phyloP scores from a whole-genome alignment of 2,329 filamentous ascomycete genomes.

The Botryotinia globosa region DNA sequence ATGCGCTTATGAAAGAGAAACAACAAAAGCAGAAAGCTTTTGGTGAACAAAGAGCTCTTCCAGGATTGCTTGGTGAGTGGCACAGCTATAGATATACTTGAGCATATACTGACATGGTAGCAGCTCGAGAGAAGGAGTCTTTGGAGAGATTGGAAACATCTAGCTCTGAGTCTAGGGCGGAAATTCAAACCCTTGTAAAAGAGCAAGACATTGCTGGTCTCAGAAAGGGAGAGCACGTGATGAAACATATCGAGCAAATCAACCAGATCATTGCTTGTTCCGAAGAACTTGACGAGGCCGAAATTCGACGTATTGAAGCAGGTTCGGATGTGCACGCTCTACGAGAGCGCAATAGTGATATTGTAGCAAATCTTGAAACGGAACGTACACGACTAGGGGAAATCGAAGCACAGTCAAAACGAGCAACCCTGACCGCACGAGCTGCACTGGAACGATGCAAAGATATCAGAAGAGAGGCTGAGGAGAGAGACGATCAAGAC shows the following conservation, averaged over 20 bases:
- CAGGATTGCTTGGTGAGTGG: conserved; percentile 64
- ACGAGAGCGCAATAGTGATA: conserved; percentile 60
- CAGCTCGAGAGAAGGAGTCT: conserved; percentile 39
- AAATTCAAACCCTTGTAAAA: conserved; percentile 51
- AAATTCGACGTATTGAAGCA: conserved; percentile 74
- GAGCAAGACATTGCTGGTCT: conserved; percentile 55
- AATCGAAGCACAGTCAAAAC: conserved; percentile 43
- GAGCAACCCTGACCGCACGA: conserved; percentile 39
- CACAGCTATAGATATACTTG: background rate
- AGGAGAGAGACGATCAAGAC: conserved; percentile 42
- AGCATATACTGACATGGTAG: conserved; percentile 34
- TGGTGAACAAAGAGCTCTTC: conserved; percentile 64
- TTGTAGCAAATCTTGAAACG: conserved; percentile 52
- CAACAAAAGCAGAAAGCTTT: conserved; percentile 62
- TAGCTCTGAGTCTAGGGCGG: conserved; percentile 40
- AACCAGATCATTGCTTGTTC: conserved; percentile 60
- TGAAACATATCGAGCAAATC: conserved; percentile 58
- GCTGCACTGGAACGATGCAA: conserved; percentile 44
- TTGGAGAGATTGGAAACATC: conserved; percentile 39
- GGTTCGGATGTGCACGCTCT: conserved; percentile 73
- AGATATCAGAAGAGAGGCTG: conserved; percentile 36
- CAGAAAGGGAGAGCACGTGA: conserved; percentile 52
- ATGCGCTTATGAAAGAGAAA: conserved; percentile 59
- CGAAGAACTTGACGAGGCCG: conserved; percentile 63
- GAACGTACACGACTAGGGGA: conserved; percentile 44